Percentiles rank a stretch among this genome's conserved stretches.
Evolutionary conservation across 2,329 filamentous ascomycete genomes (phyloP).

Genomic region (Pseudocercospora macadamiae): DNA sequence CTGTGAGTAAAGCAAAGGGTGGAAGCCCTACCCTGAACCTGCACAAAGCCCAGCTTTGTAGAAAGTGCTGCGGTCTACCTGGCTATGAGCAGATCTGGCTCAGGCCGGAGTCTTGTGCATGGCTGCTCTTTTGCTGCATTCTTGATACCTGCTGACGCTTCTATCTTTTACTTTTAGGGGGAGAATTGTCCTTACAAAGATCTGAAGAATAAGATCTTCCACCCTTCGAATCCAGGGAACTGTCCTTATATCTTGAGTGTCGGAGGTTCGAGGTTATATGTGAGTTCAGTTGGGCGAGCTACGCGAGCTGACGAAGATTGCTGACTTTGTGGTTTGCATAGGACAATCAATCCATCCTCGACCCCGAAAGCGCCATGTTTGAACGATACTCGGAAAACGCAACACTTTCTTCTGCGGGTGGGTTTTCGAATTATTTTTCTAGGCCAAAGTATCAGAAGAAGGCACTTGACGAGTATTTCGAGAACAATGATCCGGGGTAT

Average conservation of each 20-base stretch:
- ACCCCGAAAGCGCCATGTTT: conserved; percentile 25
- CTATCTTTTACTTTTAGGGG: too few species aligned
- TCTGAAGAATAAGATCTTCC: not conserved
- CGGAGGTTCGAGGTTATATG: conserved; percentile 44
- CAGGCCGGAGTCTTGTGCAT: too few species aligned
- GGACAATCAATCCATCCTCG: conserved; percentile 32
- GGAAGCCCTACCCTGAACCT: too few species aligned
- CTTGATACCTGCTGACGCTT: too few species aligned
- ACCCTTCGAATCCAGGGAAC: conserved; percentile 26
- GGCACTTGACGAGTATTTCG: conserved; percentile 41
- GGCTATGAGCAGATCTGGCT: too few species aligned
- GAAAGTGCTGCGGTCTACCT: too few species aligned
- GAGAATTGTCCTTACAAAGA: conserved; percentile 2
- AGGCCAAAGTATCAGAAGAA: conserved; percentile 47
- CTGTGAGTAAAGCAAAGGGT: too few species aligned
- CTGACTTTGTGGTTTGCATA: not conserved
- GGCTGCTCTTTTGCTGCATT: too few species aligned
- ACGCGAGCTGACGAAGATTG: not conserved
- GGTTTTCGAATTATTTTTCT: conserved; percentile 40
- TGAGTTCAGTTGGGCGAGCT: conserved; percentile 2
- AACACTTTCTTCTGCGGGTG: not conserved
- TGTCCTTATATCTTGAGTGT: conserved; percentile 43
- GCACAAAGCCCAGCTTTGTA: too few species aligned
- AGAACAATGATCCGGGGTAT: conserved; percentile 27
- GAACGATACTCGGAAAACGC: conserved; percentile 5